These are phyloP conservation scores for Tagetes patula DNA, from an alignment of 129 eudicot genomes.

Conservation along the genomic window DNA sequence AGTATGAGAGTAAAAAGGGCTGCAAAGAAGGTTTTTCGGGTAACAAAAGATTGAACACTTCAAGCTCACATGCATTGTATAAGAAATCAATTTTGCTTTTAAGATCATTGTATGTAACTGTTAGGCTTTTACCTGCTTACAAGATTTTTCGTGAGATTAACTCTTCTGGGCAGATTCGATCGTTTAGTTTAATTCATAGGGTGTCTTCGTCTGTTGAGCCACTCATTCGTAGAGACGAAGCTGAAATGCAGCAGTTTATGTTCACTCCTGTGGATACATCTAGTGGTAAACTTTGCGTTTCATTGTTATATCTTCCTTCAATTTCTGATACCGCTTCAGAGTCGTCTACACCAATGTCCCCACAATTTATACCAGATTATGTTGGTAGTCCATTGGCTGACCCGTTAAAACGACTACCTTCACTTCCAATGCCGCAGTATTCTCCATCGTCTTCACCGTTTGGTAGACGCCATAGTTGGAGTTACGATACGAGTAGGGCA, in stretches of 20 bases:
- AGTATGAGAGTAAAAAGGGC: slow-evolving; percentile 65
- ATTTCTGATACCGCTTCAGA: slow-evolving; percentile 61
- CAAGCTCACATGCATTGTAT: slow-evolving; percentile 57
- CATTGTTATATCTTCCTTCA: slow-evolving; percentile 57
- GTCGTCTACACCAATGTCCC: slow-evolving; percentile 80
- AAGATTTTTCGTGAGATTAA: slow-evolving; percentile 70
- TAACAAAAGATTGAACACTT: slow-evolving; percentile 48
- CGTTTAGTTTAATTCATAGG: slow-evolving; percentile 60
- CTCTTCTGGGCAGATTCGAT: slow-evolving; percentile 65
- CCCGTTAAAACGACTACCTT: slow-evolving; percentile 70
- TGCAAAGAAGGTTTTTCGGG: slow-evolving; percentile 40
- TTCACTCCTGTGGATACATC: slow-evolving; percentile 85
- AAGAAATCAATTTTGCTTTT: slow-evolving; percentile 72
- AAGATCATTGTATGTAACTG: slow-evolving; percentile 74
- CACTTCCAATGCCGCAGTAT: slow-evolving; percentile 49
- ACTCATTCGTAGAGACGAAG: slow-evolving; percentile 64
- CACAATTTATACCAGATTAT: slow-evolving; percentile 79
- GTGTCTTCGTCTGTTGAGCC: slow-evolving; percentile 79
- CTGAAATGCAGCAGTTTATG: slow-evolving; percentile 69
- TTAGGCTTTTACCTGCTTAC: slow-evolving; percentile 90
- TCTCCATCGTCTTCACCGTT: slow-evolving; percentile 68
- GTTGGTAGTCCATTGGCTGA: slow-evolving; percentile 93
- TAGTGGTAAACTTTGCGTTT: slow-evolving; percentile 75
- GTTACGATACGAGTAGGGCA: slow-evolving; percentile 55
- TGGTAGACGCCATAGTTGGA: slow-evolving; percentile 91